phyloP scores from a whole-genome alignment of 2,329 filamentous ascomycete genomes.

The Aureobasidium sp. region DNA sequence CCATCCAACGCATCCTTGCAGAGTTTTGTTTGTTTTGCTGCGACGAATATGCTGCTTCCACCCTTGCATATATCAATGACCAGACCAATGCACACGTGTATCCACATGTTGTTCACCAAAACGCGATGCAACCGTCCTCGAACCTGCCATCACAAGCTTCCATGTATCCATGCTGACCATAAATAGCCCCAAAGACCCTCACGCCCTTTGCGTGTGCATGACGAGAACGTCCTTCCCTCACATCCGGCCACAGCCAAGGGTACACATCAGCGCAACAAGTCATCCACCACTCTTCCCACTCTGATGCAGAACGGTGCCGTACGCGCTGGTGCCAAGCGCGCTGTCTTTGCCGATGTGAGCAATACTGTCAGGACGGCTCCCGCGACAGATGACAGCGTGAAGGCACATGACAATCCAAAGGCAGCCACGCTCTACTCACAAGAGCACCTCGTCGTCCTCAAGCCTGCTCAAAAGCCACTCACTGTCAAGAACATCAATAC shows the following conservation, averaged over 20 bases:
- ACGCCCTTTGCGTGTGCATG: constrained; percentile 54
- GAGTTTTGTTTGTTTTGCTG: constrained; percentile 13
- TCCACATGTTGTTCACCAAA: neutral
- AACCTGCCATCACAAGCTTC: neutral
- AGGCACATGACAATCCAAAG: constrained; percentile 33
- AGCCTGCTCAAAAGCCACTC: constrained; percentile 57
- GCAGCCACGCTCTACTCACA: constrained; percentile 21
- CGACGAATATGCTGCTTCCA: neutral
- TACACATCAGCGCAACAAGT: constrained; percentile 77
- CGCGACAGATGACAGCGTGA: constrained; percentile 51
- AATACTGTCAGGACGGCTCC: constrained; percentile 48
- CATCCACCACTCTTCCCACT: constrained; percentile 56
- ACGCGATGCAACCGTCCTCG: neutral
- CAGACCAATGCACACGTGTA: constrained; percentile 1
- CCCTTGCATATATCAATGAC: constrained; percentile 2
- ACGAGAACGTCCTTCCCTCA: constrained; percentile 59
- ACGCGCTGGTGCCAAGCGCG: constrained; percentile 64
- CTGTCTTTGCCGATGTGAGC: constrained; percentile 76
- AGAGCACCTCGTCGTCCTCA: constrained; percentile 24
- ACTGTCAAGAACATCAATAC: constrained; percentile 18
- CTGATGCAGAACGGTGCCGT: constrained; percentile 48
- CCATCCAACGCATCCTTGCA: neutral
- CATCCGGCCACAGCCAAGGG: constrained; percentile 42
- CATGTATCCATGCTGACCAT: neutral
- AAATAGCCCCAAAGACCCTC: constrained; percentile 43